Base-by-base conservation (phyloP, 2,329 filamentous ascomycete species). In the Neonectria punicea region DNA sequence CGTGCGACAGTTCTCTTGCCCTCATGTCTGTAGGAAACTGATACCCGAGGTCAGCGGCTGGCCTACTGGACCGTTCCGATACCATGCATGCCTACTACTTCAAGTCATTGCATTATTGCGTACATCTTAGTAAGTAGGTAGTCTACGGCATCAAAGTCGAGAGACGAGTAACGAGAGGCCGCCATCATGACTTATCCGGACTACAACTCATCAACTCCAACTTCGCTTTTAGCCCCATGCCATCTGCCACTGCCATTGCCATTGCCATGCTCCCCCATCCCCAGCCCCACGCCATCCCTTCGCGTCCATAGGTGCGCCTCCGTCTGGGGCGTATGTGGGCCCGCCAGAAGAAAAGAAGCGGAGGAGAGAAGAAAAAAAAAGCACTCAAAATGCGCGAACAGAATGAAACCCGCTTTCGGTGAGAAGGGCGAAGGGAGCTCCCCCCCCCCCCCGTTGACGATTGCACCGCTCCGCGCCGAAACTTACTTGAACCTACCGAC, bases 231-330 rank as follows among this genome's bases (percentile, higher is more conserved):
- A 63, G 61, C 61, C 49, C 54, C 49, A 63, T 41, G 25, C 25
- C 22, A 22, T 22, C 22, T 22, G 22, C 22, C 22, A 22, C 22
- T 22, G 22, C 22, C 22, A 22, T 22, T 22, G 22, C 22, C 25
- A 25, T 6, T 25, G 53, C 49, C 58, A 65, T 63, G 49, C 30
- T 43, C 61, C 63, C 57, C 61, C 25, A 25, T 6, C 46, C 14
- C 50, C 58, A 56, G 59, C 44, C 62, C 53, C 63, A 53, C 57
- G 49, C 34, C 51, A 34, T 36, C n/a, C 49, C 30, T 34, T 34
- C 53, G 30, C 55, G 53, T 66, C 65, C 61, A 73, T 70, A 73
- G 70, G 69, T 64, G 69, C 70, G 63, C 69, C 70, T 73, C 67
- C 61, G 25, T 30, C 30, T 30, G 46, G 58, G 49, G 58, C 58